phyloP scores from a whole-genome alignment of 129 eudicot genomes.

The Flaveria sonorensis region DNA sequence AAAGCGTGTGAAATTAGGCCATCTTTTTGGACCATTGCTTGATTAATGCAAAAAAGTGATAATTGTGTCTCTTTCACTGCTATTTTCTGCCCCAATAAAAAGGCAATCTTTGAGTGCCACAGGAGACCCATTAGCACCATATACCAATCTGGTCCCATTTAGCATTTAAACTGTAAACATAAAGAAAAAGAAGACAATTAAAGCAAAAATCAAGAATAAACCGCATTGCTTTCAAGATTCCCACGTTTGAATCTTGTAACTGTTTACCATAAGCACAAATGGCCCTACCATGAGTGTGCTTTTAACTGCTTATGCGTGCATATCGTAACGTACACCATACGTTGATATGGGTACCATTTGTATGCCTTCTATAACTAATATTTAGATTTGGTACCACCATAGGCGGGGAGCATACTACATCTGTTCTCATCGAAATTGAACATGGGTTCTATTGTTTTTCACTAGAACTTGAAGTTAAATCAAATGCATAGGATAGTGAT shows the following conservation, averaged over 20 bases:
- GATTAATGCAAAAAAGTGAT: conserved; percentile 27
- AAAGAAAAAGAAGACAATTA: conserved; percentile 23
- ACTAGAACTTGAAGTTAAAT: neutral
- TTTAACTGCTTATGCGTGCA: conserved; percentile 12
- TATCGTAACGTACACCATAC: conserved; percentile 16
- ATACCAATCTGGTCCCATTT: conserved; percentile 28
- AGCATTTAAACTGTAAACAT: conserved; percentile 21
- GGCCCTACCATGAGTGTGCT: conserved; percentile 33
- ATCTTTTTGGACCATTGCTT: conserved; percentile 35
- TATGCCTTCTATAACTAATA: conserved; percentile 3
- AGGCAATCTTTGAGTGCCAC: conserved; percentile 43
- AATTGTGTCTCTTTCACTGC: conserved; percentile 28
- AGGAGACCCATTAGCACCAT: conserved; percentile 29
- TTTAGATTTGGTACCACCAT: conserved; percentile 7
- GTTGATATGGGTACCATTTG: conserved; percentile 1
- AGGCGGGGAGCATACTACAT: neutral
- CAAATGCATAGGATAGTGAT: neutral
- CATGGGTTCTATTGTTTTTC: neutral
- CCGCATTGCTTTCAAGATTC: conserved; percentile 28
- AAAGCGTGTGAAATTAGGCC: conserved; percentile 26
- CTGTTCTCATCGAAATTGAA: neutral
- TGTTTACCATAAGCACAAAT: conserved; percentile 10
- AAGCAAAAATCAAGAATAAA: conserved; percentile 22
- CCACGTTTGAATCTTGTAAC: conserved; percentile 22
- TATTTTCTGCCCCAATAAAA: conserved; percentile 30